phyloP scores from a whole-genome alignment of 2,329 filamentous ascomycete species.

The Aspergillus sclerotialis region DNA sequence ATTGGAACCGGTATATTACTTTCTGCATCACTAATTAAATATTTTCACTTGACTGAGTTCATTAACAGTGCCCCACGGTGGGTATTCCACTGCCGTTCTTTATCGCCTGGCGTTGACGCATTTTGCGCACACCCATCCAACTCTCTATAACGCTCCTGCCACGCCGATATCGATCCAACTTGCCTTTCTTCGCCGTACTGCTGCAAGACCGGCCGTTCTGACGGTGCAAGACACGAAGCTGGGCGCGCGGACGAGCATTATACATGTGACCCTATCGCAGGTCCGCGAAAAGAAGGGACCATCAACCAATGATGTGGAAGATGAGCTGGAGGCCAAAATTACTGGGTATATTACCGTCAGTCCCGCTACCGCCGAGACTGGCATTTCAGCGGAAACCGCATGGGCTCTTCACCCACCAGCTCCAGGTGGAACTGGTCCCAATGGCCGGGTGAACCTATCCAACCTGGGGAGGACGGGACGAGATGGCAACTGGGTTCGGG shows the following conservation, averaged over 20 bases:
- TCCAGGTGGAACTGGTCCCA: conserved; percentile 29
- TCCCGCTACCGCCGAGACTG: conserved; percentile 54
- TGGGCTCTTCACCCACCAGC: conserved; percentile 47
- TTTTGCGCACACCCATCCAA: conserved; percentile 52
- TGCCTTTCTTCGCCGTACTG: conserved; percentile 59
- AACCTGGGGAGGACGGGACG: conserved; percentile 13
- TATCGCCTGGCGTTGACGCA: conserved; percentile 54
- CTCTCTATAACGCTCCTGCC: conserved; percentile 42
- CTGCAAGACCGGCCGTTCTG: conserved; percentile 50
- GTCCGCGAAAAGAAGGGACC: conserved; percentile 22
- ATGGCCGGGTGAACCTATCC: conserved; percentile 17
- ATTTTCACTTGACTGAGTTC: conserved; percentile 8
- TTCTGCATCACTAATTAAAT: conserved; percentile 3
- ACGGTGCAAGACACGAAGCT: conserved; percentile 58
- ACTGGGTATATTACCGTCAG: conserved; percentile 59
- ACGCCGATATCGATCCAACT: conserved; percentile 59
- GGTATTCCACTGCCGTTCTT: conserved; percentile 59
- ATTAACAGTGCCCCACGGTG: conserved; percentile 61
- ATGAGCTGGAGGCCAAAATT: conserved; percentile 49
- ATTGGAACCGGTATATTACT: conserved; percentile 54
- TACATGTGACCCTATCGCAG: conserved; percentile 53
- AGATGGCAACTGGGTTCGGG: conserved; percentile 20
- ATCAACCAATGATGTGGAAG: conserved; percentile 23
- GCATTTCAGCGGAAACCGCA: conserved; percentile 48
- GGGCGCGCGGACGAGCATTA: conserved; percentile 55